phyloP scores from a whole-genome alignment of 805 yeast species.

The Kockiozyma suomiensis region DNA sequence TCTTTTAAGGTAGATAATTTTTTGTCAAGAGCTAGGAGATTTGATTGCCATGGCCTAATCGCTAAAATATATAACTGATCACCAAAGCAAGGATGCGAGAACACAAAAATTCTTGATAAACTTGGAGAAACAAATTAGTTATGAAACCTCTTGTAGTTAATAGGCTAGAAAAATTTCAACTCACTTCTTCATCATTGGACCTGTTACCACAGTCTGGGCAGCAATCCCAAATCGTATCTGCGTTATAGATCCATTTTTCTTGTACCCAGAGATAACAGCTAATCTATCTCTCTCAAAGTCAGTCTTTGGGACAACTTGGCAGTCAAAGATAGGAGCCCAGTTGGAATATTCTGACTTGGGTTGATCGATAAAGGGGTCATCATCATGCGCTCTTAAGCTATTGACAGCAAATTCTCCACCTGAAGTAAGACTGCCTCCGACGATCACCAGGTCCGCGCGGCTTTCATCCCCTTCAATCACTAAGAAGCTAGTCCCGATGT shows the following conservation, averaged over 20 bases:
- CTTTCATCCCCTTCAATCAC: conserved; percentile 13
- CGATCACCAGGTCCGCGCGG: conserved; percentile 14
- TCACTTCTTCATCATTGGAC: conserved; percentile 18
- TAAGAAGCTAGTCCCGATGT: conserved; percentile 20
- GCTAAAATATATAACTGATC: conserved; percentile 1
- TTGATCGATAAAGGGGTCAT: not conserved
- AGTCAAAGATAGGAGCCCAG: conserved; percentile 26
- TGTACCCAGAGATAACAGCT: conserved; percentile 21
- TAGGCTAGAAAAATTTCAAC: not conserved
- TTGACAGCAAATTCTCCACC: conserved; percentile 23
- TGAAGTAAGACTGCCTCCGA: conserved; percentile 16
- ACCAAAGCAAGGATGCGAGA: conserved; percentile 6
- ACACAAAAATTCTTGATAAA: conserved; percentile 12
- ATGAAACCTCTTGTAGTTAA: no score
- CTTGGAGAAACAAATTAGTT: no score
- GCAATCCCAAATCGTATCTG: conserved; percentile 23
- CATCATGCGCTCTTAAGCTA: not conserved
- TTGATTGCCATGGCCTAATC: conserved; percentile 14
- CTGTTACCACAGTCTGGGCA: conserved; percentile 6
- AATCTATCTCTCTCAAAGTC: conserved; percentile 13
- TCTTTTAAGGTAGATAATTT: not conserved
- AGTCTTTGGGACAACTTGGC: conserved; percentile 12
- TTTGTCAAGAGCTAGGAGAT: not conserved
- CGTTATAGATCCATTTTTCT: conserved; percentile 12
- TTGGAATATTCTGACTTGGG: conserved; percentile 1